These are phyloP conservation scores for Scutellaria barbata DNA, from an alignment of 257 asterid species.

Conservation along the genomic window DNA sequence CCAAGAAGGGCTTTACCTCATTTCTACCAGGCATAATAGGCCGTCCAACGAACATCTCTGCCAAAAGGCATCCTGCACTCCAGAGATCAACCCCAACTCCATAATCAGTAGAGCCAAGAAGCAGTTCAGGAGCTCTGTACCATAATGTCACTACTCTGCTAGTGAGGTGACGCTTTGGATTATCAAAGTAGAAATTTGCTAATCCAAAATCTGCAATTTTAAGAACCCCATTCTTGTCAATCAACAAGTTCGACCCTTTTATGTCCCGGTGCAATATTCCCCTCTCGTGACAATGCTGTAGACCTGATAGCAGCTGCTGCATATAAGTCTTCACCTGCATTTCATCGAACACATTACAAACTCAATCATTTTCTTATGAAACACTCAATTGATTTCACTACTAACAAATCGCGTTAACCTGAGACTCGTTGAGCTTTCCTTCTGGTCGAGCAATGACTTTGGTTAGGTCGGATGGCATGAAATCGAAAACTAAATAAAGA, in stretches of 20 bases:
- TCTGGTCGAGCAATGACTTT: constrained; percentile 54
- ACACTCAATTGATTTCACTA: background rate
- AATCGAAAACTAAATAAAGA: constrained; percentile 74
- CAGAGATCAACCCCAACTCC: constrained; percentile 85
- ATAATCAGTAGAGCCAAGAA: constrained; percentile 73
- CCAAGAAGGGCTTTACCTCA: constrained; percentile 54
- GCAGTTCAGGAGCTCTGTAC: constrained; percentile 87
- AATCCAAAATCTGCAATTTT: constrained; percentile 87
- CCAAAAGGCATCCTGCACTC: constrained; percentile 83
- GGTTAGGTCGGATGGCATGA: constrained; percentile 70
- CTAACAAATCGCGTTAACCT: constrained; percentile 41
- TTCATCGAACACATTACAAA: background rate
- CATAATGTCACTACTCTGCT: constrained; percentile 82
- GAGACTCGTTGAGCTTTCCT: constrained; percentile 71
- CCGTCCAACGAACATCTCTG: constrained; percentile 70
- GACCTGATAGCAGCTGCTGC: constrained; percentile 78
- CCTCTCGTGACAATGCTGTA: constrained; percentile 78
- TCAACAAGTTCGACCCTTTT: constrained; percentile 72
- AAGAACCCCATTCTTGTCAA: constrained; percentile 69
- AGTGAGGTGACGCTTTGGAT: constrained; percentile 55
- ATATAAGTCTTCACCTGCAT: constrained; percentile 74
- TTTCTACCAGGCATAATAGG: constrained; percentile 85
- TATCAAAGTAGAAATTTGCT: constrained; percentile 56
- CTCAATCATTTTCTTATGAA: background rate
- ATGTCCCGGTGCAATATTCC: constrained; percentile 86